Evolutionary conservation across 306 rosid genomes (phyloP), one percentile per base, ranked within the genome.

Genomic region (Oxytropis ochrocephala): DNA sequence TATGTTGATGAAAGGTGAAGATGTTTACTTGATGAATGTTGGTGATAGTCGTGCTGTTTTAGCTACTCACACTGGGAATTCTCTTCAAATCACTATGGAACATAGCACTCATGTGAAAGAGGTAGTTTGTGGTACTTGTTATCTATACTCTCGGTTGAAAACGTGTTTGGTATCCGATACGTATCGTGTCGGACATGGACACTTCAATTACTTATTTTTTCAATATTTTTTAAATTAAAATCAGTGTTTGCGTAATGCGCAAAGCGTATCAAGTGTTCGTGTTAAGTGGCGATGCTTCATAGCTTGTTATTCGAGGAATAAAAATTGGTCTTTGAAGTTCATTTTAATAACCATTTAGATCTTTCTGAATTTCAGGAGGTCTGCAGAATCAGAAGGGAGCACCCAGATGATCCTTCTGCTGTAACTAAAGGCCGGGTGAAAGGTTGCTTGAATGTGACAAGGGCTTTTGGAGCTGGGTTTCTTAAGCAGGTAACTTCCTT

Each of bases 391-490:
- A 85, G 69, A 79, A 84, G 30, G 19, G 96, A 85, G 54, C 97
- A 91, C 71, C 88, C 83, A 1, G 91, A 88, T 52, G 97, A 91
- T 67, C 76, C 89, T 57, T 80, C 46, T 52, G 97, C 84, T 12
- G 55, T 91, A 53, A 66, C 49, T 16, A 91, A 82, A 16, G 90
- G 84, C 14, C 54, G 91, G 42, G 96, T 91, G 39, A 91, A 89
- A 83, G 98, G 98, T 62, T 70, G 72, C 67, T 80, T 92, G 82
- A 92, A 80, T 76, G 87, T 92, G 80, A 92, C 98, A 9, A 85
- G 98, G 67, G 96, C 98, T 16, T 89, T 92, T 38, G 95, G 96
- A 13, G 92, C 84, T 8, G 96, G 98, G 6, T 92, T 89, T 79
- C 96, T 92, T 56, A 92, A 92, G 80, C 89, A 80, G 96, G 97